Conservation (phyloP, 208 protist species). For the Acanthamoeba culbertsoni region DNA sequence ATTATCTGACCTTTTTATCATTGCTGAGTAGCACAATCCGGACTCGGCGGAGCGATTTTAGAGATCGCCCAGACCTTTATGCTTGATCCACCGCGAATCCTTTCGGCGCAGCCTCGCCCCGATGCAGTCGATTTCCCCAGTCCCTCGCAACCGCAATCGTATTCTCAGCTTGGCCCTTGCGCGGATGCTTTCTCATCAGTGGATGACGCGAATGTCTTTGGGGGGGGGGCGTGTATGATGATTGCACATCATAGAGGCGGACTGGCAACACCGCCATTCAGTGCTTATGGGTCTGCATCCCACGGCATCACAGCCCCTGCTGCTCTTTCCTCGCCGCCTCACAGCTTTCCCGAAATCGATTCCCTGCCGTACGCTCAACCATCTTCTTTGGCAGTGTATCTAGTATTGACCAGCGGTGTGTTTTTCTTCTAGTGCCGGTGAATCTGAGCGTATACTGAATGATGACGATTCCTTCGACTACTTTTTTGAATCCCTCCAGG, state of each 20-base stretch:
- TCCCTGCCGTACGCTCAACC: not conserved
- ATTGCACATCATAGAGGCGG: too few species aligned
- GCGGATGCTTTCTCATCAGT: too few species aligned
- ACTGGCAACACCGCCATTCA: too few species aligned
- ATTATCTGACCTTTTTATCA: too few species aligned
- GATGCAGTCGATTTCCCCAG: not conserved
- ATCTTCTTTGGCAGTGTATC: not conserved
- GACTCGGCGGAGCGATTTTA: too few species aligned
- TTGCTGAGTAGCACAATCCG: too few species aligned
- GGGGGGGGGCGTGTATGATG: too few species aligned
- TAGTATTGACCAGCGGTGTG: not conserved
- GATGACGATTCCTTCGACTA: not conserved
- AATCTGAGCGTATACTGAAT: not conserved
- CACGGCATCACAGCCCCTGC: not conserved
- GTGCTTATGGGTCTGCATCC: not conserved
- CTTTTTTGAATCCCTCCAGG: not conserved
- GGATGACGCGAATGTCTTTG: too few species aligned
- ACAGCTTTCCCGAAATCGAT: not conserved
- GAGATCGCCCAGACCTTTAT: not conserved
- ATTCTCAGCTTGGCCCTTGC: too few species aligned
- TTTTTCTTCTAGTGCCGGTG: not conserved
- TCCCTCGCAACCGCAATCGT: too few species aligned
- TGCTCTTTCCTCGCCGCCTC: not conserved
- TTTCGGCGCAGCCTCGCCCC: not conserved
- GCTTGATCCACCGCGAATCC: not conserved